A percentile compares a stretch with the other conserved stretches of the same genome.
Conservation (phyloP, 148 eudicot genomes). For the Diospyros lotus region DNA sequence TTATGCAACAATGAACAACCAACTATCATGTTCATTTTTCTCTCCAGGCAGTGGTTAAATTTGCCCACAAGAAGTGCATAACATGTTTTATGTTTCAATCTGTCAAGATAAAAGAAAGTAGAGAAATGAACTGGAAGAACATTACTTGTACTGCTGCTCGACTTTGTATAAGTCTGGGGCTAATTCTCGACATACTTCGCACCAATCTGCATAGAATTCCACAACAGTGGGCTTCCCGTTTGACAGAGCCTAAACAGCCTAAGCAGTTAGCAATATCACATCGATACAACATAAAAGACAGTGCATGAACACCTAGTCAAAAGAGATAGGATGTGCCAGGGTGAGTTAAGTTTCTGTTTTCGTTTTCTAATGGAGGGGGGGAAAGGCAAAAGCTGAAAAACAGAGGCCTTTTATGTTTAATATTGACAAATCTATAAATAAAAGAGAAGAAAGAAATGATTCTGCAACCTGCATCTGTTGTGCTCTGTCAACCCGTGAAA, state of each 20-base stretch:
- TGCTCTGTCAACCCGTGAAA: not conserved
- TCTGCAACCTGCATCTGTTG: not conserved
- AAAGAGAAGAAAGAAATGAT: not conserved
- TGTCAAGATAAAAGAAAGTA: not conserved
- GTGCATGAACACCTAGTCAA: too few relatives aligned
- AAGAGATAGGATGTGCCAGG: too few relatives aligned
- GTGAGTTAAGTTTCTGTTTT: too few relatives aligned
- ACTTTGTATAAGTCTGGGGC: slow-evolving; percentile 92
- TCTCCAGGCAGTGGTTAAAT: not conserved
- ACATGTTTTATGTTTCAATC: too few relatives aligned
- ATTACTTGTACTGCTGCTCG: slow-evolving; percentile 85
- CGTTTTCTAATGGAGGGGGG: not conserved
- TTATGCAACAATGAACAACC: not conserved
- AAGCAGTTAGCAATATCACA: too few relatives aligned
- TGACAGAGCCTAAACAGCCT: slow-evolving; percentile 57
- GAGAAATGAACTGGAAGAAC: slow-evolving; percentile 7
- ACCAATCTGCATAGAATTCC: slow-evolving; percentile 99
- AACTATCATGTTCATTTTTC: not conserved
- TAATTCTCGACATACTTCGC: slow-evolving; percentile 95
- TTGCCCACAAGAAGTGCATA: not conserved
- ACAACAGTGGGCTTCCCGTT: slow-evolving; percentile 98
- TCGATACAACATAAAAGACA: too few relatives aligned
- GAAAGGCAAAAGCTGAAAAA: not conserved
- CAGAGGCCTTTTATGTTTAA: not conserved
- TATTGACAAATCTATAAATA: not conserved